phyloP scores from a whole-genome alignment of 257 asterid genomes.

The Salvia rosmarinus region DNA sequence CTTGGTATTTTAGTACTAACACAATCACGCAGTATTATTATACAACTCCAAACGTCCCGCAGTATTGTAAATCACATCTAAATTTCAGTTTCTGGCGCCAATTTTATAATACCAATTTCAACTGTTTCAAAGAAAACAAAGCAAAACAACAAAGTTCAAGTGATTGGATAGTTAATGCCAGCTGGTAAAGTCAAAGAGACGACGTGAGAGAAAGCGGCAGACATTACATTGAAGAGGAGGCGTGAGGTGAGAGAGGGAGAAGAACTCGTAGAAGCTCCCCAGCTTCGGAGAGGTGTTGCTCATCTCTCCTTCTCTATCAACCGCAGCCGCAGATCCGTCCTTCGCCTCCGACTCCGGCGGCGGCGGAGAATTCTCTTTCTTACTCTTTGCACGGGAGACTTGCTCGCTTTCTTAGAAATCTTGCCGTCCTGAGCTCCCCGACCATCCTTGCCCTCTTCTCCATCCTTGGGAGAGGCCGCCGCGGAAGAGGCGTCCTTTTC shows the following conservation, averaged over 20 bases:
- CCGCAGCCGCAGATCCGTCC: slow-evolving; percentile 43
- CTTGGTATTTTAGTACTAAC: not conserved
- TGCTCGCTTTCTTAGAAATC: slow-evolving; percentile 59
- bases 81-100: not conserved
- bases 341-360: slow-evolving; percentile 39
- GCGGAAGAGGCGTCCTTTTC: slow-evolving; percentile 40
- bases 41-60: not conserved
- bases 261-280: slow-evolving; percentile 94
- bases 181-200: not conserved
- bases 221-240: slow-evolving; percentile 89
- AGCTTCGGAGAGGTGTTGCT: slow-evolving; percentile 77
- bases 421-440: slow-evolving; percentile 53
- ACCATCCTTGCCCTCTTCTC: slow-evolving; percentile 50
- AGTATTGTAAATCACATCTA: not conserved
- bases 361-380: slow-evolving; percentile 54
- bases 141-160: not conserved
- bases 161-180: not conserved
- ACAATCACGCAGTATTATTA: not conserved
- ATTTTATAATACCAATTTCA: not conserved
- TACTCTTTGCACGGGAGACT: slow-evolving; percentile 49
- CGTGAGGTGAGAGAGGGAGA: slow-evolving; percentile 94
- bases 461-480: slow-evolving; percentile 36
- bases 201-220: slow-evolving; percentile 6
- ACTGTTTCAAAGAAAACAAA: not conserved
- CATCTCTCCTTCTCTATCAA: slow-evolving; percentile 85